These are phyloP conservation scores for Cupressus sempervirens DNA, from an alignment of 75 land plant genomes.

Conservation along the genomic window DNA sequence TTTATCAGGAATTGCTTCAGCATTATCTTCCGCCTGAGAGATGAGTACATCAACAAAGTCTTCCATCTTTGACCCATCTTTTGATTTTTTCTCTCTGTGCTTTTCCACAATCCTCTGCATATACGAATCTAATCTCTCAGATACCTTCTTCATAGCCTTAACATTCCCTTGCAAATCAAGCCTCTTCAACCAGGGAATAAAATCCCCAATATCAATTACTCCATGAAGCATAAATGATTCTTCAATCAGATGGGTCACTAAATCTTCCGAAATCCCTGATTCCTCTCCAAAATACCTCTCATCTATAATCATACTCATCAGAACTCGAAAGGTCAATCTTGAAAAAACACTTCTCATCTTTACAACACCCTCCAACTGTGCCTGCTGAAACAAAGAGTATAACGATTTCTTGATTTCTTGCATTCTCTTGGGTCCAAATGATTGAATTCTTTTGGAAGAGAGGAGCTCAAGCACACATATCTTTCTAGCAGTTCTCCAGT, in stretches of 20 bases:
- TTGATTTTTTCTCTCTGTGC: not conserved
- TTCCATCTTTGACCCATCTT: not conserved
- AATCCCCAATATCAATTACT: conserved; percentile 19
- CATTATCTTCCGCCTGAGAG: not conserved
- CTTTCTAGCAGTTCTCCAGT: no score
- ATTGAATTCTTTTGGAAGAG: no score
- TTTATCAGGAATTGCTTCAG: not conserved
- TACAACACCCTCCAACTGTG: no score
- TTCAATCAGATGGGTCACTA: not conserved
- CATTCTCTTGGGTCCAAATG: no score
- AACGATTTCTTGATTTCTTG: no score
- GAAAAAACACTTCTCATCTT: no score
- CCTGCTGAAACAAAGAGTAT: no score
- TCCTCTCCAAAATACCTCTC: no score
- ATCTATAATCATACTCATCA: no score
- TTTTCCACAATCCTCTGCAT: not conserved
- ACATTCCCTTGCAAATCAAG: conserved; percentile 22
- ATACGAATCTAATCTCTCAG: not conserved
- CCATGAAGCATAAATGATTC: conserved; percentile 3
- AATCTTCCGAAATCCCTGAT: no score
- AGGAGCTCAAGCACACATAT: no score
- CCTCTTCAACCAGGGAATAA: conserved; percentile 25
- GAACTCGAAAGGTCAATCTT: no score
- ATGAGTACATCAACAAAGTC: not conserved
- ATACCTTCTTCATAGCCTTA: not conserved